These are phyloP conservation scores for Calycina marina DNA, from an alignment of 2,329 filamentous ascomycete genomes.

Conservation along the genomic window DNA sequence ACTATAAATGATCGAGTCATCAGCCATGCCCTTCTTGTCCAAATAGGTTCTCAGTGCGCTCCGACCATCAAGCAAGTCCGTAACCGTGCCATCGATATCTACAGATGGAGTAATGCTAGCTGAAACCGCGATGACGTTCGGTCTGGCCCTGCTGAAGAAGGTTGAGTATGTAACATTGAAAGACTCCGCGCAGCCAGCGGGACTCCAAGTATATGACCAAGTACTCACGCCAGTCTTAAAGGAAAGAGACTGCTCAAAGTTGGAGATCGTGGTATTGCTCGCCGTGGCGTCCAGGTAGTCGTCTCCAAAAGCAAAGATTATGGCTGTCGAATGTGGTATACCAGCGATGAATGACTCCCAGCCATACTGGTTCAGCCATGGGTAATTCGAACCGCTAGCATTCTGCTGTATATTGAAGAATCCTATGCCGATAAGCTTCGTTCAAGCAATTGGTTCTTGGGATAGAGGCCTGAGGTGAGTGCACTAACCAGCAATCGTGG, in stretches of 20 bases:
- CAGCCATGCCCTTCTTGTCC: slow-evolving; percentile 38
- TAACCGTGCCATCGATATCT: slow-evolving; percentile 40
- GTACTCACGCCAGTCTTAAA: slow-evolving; percentile 46
- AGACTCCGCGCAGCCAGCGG: slow-evolving; percentile 28
- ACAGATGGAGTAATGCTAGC: slow-evolving; percentile 40
- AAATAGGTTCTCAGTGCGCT: slow-evolving; percentile 51
- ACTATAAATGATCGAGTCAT: slow-evolving; percentile 42
- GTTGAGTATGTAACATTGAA: slow-evolving; percentile 45
- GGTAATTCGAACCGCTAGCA: slow-evolving; percentile 47
- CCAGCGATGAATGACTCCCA: slow-evolving; percentile 58
- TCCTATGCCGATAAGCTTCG: not conserved
- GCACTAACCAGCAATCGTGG: slow-evolving; percentile 42
- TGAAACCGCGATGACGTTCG: slow-evolving; percentile 31
- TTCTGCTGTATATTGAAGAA: slow-evolving; percentile 48
- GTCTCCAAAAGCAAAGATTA: slow-evolving; percentile 40
- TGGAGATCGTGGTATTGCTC: slow-evolving; percentile 39
- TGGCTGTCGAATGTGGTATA: slow-evolving; percentile 52
- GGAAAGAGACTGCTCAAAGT: slow-evolving; percentile 46
- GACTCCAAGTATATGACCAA: slow-evolving; percentile 55
- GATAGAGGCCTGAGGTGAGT: not conserved
- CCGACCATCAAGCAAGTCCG: slow-evolving; percentile 53
- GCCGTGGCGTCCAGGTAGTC: slow-evolving; percentile 46
- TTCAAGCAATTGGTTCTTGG: not conserved
- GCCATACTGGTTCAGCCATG: slow-evolving; percentile 54
- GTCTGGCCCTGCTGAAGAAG: slow-evolving; percentile 32